Conservation (phyloP, 352 stramenopile species). For the Globisporangium uncinulatum region DNA sequence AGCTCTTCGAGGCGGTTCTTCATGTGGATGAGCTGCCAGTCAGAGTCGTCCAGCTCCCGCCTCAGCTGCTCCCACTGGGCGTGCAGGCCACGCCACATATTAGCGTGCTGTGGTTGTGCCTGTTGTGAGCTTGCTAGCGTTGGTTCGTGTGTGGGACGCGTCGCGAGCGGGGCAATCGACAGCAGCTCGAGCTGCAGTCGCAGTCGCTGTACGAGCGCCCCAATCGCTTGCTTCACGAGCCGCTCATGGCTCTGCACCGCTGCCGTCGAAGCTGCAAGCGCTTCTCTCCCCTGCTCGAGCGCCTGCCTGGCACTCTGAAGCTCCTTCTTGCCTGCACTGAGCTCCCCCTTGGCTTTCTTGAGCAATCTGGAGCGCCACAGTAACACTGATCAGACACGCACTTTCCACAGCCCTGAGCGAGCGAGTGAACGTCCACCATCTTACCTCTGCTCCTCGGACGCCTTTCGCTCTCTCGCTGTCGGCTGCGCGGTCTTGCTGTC, state of each 20-base stretch:
- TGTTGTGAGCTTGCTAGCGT: neutral
- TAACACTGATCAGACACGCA: neutral
- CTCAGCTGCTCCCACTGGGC: constrained; percentile 39
- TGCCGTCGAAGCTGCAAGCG: neutral
- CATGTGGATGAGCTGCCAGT: constrained; percentile 70
- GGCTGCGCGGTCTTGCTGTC: constrained; percentile 30
- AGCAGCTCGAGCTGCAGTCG: constrained; percentile 42
- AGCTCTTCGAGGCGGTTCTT: constrained; percentile 48
- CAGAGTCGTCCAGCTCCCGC: constrained; percentile 36
- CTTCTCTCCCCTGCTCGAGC: constrained; percentile 15
- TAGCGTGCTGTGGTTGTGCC: constrained; percentile 17
- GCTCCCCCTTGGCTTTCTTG: constrained; percentile 38
- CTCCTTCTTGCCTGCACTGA: constrained; percentile 24
- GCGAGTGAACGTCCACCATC: neutral
- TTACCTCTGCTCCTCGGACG: constrained; percentile 46
- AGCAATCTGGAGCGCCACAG: constrained; percentile 14
- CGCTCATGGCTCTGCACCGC: constrained; percentile 35
- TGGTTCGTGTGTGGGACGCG: neutral
- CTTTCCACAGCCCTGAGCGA: neutral
- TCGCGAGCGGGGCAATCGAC: constrained; percentile 20
- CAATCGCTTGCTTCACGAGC: constrained; percentile 41
- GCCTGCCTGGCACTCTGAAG: constrained; percentile 21
- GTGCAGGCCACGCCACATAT: constrained; percentile 37
- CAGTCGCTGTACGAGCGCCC: constrained; percentile 33
- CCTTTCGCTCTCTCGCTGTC: constrained; percentile 25